Conservation (phyloP, 1,139 yeast species). For the Taphrina sp. region DNA sequence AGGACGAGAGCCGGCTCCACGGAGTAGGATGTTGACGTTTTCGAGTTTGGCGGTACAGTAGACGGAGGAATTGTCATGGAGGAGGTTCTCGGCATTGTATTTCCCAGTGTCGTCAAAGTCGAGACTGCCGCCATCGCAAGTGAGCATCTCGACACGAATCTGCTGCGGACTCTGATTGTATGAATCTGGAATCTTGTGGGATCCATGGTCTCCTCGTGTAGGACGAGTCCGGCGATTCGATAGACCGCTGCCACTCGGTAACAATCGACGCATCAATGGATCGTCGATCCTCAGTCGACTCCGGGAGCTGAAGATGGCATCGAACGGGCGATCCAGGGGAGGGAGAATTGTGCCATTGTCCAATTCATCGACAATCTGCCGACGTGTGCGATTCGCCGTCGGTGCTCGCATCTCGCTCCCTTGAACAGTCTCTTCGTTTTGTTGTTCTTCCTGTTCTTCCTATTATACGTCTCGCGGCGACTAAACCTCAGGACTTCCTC, state of each 20-base stretch:
- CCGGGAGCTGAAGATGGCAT: constrained; percentile 5
- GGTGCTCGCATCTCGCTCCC: constrained; percentile 10
- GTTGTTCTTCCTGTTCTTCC: too few species aligned
- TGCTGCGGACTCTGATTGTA: constrained; percentile 11
- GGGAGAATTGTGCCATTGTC: constrained; percentile 9
- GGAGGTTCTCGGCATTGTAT: constrained; percentile 25
- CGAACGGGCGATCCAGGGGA: constrained; percentile 19
- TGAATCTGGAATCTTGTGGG: constrained; percentile 4
- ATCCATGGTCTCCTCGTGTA: not conserved
- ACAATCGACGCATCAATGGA: constrained; percentile 3
- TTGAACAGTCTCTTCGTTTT: too few species aligned
- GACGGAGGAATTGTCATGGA: constrained; percentile 20
- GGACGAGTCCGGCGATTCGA: constrained; percentile 3
- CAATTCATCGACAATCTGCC: constrained; percentile 12
- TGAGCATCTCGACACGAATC: constrained; percentile 18
- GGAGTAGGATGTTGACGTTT: constrained; percentile 26
- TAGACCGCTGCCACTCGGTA: not conserved
- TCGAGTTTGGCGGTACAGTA: constrained; percentile 31
- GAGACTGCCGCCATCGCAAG: constrained; percentile 30
- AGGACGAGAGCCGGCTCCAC: constrained; percentile 33
- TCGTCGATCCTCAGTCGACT: not conserved
- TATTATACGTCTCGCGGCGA: too few species aligned
- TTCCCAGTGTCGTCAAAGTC: constrained; percentile 29
- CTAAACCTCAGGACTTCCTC: too few species aligned
- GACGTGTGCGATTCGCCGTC: not conserved